Conservation (phyloP, 2,329 filamentous ascomycete genomes). For the Stagonosporopsis cucurbitacearum region DNA sequence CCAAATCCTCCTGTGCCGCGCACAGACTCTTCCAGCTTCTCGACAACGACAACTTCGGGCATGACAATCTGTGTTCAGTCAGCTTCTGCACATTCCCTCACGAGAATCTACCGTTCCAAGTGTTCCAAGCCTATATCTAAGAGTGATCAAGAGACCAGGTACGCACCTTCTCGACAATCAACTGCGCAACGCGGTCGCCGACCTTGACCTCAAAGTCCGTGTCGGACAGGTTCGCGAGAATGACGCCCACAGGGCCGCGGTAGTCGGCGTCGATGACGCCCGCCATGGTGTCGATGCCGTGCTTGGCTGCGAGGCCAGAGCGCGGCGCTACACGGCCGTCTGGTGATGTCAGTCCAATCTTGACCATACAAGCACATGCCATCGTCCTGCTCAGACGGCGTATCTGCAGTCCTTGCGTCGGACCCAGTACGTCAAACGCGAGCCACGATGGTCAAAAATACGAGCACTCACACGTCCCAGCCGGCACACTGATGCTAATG, state of each 20-base stretch:
- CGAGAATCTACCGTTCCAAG: no score
- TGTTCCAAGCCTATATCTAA: no score
- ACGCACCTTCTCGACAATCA: constrained; percentile 81
- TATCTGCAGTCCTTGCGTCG: no score
- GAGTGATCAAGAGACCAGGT: fast-evolving
- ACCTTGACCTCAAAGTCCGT: constrained; percentile 79
- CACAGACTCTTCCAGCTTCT: constrained; percentile 87
- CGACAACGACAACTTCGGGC: constrained; percentile 87
- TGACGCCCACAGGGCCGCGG: constrained; percentile 88
- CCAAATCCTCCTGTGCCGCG: constrained; percentile 75
- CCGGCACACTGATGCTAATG: constrained; percentile 87
- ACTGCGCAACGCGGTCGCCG: constrained; percentile 91
- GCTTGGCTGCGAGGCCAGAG: constrained; percentile 88
- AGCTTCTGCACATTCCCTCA: constrained; percentile 1
- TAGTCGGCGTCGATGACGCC: constrained; percentile 99
- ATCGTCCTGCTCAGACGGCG: no score
- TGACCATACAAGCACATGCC: no score
- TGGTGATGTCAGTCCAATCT: constrained; percentile 50
- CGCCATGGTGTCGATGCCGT: constrained; percentile 95
- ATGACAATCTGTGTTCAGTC: constrained; percentile 72
- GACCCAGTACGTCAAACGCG: no score
- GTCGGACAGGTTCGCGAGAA: constrained; percentile 92
- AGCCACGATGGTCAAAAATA: no score
- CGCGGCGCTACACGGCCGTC: constrained; percentile 90
- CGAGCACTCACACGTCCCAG: constrained; percentile 86